Base-by-base conservation (phyloP, 1,284 basidiomycete species). In the Fomitopsis betulina region DNA sequence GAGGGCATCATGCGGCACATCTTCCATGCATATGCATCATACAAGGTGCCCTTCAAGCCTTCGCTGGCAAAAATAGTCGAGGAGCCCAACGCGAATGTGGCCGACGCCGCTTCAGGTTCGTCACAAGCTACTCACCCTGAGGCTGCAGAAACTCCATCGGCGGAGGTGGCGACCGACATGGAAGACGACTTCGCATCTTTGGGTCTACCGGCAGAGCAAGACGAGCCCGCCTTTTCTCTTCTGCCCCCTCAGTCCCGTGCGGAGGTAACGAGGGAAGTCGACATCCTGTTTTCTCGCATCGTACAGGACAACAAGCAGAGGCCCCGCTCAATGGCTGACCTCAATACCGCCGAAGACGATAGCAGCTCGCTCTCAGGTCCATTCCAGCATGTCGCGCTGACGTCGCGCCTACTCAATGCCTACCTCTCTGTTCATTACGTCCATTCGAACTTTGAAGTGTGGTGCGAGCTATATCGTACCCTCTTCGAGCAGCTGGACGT, bases 21-120 rank as follows among this genome's bases (percentile, higher is more conserved):
- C 8, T 94, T 98, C 72, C 89, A 94, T 73, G 82, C 93, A 0
- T 98, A 98, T 73, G 87, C 94, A 0, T 75, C 88, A 0, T 96
- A 93, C 74, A 79, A 76, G 50, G 86, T 91, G 1, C 86, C 90
- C 0, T 87, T 89, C 73, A 76, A 72, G 56, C 79, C 86, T 45
- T 72, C 73, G 7, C 78, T 79, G 15, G 72, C 73, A 30, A 60
- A 82, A 5, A 54, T 79, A 8, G 65, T 73, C 27, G 62, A 63
- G 27, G 38, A 55, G 3, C 9, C 30, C 21, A 39, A 47, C 25
- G 15, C 27, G 5, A 33, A 19, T 15, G 23, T 37, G 1, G 30
- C 54, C n/a, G 33, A 37, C 12, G 32, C 57, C 19, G 21, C 42
- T 23, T 4, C 43, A 21, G 30, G 35, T 23, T 5, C 45, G 12